phyloP scores from a whole-genome alignment of 768 basidiomycete genomes.

The Coprinopsis sp. region DNA sequence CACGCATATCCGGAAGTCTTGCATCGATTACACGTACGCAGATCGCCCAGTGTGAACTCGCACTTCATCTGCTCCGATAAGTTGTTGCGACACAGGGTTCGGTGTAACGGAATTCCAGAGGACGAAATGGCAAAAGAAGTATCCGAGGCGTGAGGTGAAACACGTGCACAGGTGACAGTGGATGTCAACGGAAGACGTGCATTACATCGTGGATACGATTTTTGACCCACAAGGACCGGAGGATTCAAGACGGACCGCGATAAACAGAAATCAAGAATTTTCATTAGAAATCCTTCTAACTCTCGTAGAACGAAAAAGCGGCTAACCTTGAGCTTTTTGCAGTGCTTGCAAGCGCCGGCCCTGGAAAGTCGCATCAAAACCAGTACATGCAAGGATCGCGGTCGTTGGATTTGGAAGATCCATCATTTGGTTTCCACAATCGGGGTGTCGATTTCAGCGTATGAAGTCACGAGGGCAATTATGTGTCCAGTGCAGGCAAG shows the following conservation, averaged over 20 bases:
- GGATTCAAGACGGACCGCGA: conserved; percentile 3
- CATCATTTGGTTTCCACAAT: neutral
- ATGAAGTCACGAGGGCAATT: neutral
- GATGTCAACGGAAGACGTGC: neutral
- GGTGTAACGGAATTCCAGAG: neutral
- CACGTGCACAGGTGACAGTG: neutral
- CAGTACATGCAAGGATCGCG: neutral
- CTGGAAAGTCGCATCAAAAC: conserved; percentile 30
- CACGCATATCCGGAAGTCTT: conserved; percentile 68
- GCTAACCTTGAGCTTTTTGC: conserved; percentile 83
- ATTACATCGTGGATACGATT: neutral
- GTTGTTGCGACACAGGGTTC: neutral
- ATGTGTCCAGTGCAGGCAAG: neutral
- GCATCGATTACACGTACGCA: conserved; percentile 76
- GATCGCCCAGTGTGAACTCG: conserved; percentile 68
- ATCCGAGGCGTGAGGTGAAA: conserved; percentile 1
- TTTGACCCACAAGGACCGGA: neutral
- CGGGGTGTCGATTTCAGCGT: neutral
- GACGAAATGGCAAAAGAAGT: too few relatives aligned
- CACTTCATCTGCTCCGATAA: conserved; percentile 71
- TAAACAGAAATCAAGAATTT: neutral
- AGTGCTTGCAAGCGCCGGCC: conserved; percentile 79
- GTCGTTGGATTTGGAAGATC: neutral
- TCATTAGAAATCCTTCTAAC: neutral
- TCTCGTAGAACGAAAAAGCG: conserved; percentile 7